Evolutionary conservation across 495 filamentous ascomycete species (phyloP), one percentile per base, ranked within the genome.

Genomic region (Aspergillus cavernicola): DNA sequence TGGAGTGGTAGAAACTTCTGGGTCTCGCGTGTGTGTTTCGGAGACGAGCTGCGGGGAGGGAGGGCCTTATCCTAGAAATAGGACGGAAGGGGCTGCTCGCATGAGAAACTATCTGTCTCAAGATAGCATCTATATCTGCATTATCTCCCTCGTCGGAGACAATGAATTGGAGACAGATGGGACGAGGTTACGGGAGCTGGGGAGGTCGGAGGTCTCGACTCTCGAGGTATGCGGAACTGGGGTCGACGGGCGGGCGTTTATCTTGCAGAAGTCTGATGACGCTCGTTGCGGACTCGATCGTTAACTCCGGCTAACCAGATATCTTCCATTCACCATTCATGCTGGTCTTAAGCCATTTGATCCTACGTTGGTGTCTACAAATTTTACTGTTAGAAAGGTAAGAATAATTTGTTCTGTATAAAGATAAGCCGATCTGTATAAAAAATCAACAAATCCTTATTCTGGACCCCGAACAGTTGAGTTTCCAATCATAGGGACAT

Each of bases 261-360:
- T 43, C 35, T 23, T 26, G 36, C 49, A 53, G 28, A 35, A 52
- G 36, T 44, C 19, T 36, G 44, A 47, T 39, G 50, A 53, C 50
- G 41, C 50, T 53, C 19, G 28, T 29, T 45, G 50, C 40, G 50
- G 50, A 39, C 28, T 43, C 31, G 7, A 31, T 18, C 6, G 39
- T 45, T 53, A 53, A 45, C 40, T 45, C 41, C 50, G 50, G 11
- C n/a, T n/a, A n/a, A n/a, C n/a, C n/a, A n/a, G n/a, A n/a, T n/a
- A n/a, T n/a, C n/a, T n/a, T n/a, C n/a, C n/a, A n/a, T n/a, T n/a
- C n/a, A n/a, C 38, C 39, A 26, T 28, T 28, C 24, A 4, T 4
- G 24, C 9, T 28, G 24, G 9, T 9, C 24, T 28, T 9, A 9
- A 28, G 24, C 24, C 4, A 28, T 9, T n/a, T n/a, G n/a, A n/a